Evolutionary conservation across 2,329 filamentous ascomycete genomes (phyloP), one percentile per base, ranked within the genome.

Genomic region (Fusarium subglutinans): DNA sequence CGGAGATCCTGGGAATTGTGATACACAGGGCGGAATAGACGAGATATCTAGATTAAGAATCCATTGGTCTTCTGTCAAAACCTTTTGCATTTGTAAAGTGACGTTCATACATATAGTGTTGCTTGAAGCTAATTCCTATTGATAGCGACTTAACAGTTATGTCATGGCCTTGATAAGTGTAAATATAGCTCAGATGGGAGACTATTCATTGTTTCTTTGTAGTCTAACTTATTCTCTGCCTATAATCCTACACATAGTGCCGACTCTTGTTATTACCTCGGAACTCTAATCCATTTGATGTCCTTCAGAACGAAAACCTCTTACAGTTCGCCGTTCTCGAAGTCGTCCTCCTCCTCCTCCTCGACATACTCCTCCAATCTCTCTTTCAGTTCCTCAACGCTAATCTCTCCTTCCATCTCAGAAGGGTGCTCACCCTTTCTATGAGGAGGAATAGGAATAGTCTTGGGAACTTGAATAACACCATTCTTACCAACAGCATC

Each of bases 401-500:
- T 77, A 18, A 82, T 78, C 38, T 76, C 75, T 5, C 73, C 74
- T 17, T 67, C 55, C 6, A 58, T 41, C 15, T 72, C 24, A 17
- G 30, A 57, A 24, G 63, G 48, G 8, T 72, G 57, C 45, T 63
- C 57, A 1, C 72, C 62, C 55, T 68, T 70, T 30, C 78, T 87
- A 82, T 89, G 90, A 4, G 94, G 94, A 47, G 95, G 95, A 72
- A 98, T 90, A 65, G 97, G 83, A 1, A 98, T 90, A 65, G 87
- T 87, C 54, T 88, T 87, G 0, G 96, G 86, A 22, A 96, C 90
- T 64, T 98, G 95, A 43, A 97, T 89, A 20, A 96, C 94, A 38
- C 95, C 95, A 79, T 98, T 93, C 78, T 87, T 89, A 1, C 92
- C 93, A 63, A 96, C 82, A 1, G 87, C 91, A 79, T 98, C 94